phyloP scores from a whole-genome alignment of 768 basidiomycete genomes.

The Panaeolus cyanescens region DNA sequence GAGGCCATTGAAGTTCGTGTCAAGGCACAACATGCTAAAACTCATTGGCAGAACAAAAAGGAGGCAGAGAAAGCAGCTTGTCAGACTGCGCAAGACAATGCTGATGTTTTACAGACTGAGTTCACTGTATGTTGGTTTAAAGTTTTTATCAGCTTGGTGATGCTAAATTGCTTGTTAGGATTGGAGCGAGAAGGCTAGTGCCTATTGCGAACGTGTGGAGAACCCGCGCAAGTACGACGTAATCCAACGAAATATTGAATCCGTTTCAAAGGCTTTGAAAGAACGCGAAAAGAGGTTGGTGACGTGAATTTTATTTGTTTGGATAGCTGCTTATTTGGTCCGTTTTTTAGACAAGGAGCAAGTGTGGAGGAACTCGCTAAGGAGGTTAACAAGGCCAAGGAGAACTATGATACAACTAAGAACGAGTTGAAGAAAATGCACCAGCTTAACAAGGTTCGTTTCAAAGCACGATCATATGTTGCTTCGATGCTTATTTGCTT shows the following conservation, averaged over 20 bases:
- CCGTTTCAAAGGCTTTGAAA: conserved; percentile 63
- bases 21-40: conserved; percentile 47
- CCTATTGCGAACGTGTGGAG: conserved; percentile 59
- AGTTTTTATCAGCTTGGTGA: neutral
- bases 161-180: conserved; percentile 34
- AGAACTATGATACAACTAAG: conserved; percentile 59
- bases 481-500: conserved; percentile 1
- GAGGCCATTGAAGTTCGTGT: conserved; percentile 50
- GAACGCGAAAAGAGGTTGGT: conserved; percentile 65
- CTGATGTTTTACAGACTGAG: conserved; percentile 58
- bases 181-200: conserved; percentile 65
- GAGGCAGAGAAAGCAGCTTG: conserved; percentile 49
- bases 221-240: conserved; percentile 58
- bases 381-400: conserved; percentile 67
- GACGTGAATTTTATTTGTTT: neutral
- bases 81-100: conserved; percentile 42
- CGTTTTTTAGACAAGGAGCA: conserved; percentile 62
- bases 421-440: conserved; percentile 65
- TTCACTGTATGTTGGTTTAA: conserved; percentile 52
- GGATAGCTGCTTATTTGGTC: conserved; percentile 2
- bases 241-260: conserved; percentile 63
- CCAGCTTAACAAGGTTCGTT: conserved; percentile 63
- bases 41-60: conserved; percentile 55
- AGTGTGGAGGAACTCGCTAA: conserved; percentile 76
- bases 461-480: neutral